These are phyloP conservation scores for Haberlea rhodopensis DNA, from an alignment of 257 asterid species.

Conservation along the genomic window DNA sequence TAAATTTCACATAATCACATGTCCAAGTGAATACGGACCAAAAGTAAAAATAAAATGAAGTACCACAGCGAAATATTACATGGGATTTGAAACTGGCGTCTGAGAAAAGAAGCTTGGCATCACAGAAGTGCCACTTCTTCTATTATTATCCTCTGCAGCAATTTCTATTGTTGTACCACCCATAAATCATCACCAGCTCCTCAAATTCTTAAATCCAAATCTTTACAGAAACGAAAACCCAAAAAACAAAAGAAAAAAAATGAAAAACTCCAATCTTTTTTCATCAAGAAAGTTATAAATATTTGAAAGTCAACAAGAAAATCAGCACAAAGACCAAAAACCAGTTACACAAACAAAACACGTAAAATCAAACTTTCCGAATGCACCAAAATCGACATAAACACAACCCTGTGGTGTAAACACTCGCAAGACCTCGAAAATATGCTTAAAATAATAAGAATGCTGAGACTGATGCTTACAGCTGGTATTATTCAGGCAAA, in stretches of 20 bases:
- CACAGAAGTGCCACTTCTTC: conserved; percentile 44
- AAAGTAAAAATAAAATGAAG: background rate
- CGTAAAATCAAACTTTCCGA: conserved; percentile 19
- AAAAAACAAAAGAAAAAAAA: conserved; percentile 3
- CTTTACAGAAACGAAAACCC: background rate
- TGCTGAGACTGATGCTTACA: conserved; percentile 20
- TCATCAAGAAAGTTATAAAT: conserved; percentile 18
- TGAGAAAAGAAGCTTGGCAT: conserved; percentile 86
- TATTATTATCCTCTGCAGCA: conserved; percentile 52
- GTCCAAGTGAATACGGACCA: background rate
- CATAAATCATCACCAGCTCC: conserved; percentile 40
- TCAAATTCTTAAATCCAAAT: conserved; percentile 21
- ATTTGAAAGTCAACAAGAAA: background rate
- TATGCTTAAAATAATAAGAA: background rate
- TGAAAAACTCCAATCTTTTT: conserved; percentile 24
- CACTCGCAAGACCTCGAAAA: conserved; percentile 33
- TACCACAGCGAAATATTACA: conserved; percentile 39
- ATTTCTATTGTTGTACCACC: conserved; percentile 39
- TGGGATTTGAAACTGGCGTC: conserved; percentile 51
- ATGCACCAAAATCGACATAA: conserved; percentile 13
- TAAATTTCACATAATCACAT: background rate
- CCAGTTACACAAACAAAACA: conserved; percentile 39
- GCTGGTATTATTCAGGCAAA: conserved; percentile 24
- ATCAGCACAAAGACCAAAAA: conserved; percentile 19
- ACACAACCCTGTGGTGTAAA: conserved; percentile 33